These are phyloP conservation scores for Neolentinus lepideus DNA, from an alignment of 1,284 basidiomycete species.

Conservation along the genomic window DNA sequence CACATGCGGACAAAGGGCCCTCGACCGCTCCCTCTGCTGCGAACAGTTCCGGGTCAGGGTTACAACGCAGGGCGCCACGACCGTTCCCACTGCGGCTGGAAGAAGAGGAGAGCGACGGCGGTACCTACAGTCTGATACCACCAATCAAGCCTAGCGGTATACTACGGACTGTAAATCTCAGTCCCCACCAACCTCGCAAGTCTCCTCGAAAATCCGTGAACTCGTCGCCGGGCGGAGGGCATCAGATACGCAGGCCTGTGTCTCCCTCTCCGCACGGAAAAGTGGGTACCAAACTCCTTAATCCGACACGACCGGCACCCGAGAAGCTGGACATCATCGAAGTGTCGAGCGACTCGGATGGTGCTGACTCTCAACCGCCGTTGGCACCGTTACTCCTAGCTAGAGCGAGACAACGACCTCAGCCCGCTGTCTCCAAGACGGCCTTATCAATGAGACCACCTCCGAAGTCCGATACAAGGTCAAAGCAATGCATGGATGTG, in stretches of 20 bases:
- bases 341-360: slow-evolving; percentile 25
- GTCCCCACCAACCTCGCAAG: neutral
- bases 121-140: neutral
- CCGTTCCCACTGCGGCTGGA: neutral
- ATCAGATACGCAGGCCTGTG: neutral
- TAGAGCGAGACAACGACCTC: neutral
- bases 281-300: neutral
- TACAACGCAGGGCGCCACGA: neutral
- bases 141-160: neutral
- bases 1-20: too few relatives aligned
- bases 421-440: neutral
- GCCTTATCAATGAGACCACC: too few relatives aligned
- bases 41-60: neutral
- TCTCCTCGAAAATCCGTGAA: slow-evolving; percentile 7
- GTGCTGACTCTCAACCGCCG: slow-evolving; percentile 3
- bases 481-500: too few relatives aligned
- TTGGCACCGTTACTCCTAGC: slow-evolving; percentile 13
- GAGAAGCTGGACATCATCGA: slow-evolving; percentile 15
- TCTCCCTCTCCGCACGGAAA: neutral
- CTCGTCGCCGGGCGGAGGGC: neutral
- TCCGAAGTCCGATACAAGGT: too few relatives aligned
- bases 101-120: neutral
- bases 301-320: neutral
- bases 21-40: neutral
- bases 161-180: neutral